Evolutionary conservation across 1,139 yeast species (phyloP).

Genomic region (Taphrina confusa): DNA sequence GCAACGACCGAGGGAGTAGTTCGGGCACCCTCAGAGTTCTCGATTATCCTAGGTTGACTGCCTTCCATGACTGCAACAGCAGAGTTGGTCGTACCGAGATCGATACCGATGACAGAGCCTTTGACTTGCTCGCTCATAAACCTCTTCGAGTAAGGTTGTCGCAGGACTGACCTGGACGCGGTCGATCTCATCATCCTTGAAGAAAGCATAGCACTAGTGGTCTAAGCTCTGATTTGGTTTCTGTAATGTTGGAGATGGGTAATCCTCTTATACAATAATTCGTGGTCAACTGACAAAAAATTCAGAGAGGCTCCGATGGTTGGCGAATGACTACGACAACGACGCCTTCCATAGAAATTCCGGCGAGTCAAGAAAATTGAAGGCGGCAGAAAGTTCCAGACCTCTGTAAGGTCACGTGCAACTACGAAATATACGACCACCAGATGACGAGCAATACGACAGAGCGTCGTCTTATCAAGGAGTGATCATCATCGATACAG

Average conservation of each 20-base stretch:
- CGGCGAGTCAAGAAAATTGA: background rate
- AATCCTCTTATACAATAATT: background rate
- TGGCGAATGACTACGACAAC: background rate
- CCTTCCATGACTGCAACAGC: slow-evolving; percentile 99
- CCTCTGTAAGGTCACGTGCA: background rate
- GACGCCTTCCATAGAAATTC: background rate
- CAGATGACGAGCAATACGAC: too few relatives aligned
- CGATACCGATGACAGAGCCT: slow-evolving; percentile 81
- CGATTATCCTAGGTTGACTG: slow-evolving; percentile 91
- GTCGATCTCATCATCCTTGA: slow-evolving; percentile 17
- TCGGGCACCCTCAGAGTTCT: slow-evolving; percentile 98
- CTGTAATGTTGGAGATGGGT: background rate
- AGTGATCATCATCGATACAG: too few relatives aligned
- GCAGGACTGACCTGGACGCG: slow-evolving; percentile 29
- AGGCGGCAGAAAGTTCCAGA: slow-evolving; percentile 8
- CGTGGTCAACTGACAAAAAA: slow-evolving; percentile 3
- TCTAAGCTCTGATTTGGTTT: background rate
- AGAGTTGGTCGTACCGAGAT: slow-evolving; percentile 76
- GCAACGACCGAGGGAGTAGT: slow-evolving; percentile 99
- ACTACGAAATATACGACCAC: too few relatives aligned
- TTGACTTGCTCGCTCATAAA: slow-evolving; percentile 35
- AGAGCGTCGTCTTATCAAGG: too few relatives aligned
- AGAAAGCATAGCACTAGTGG: slow-evolving; percentile 18
- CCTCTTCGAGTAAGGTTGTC: slow-evolving; percentile 30
- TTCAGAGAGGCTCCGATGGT: background rate